Evolutionary conservation across 176 grass and related monocot genomes (phyloP).

Genomic region (Musa schizocarpa): DNA sequence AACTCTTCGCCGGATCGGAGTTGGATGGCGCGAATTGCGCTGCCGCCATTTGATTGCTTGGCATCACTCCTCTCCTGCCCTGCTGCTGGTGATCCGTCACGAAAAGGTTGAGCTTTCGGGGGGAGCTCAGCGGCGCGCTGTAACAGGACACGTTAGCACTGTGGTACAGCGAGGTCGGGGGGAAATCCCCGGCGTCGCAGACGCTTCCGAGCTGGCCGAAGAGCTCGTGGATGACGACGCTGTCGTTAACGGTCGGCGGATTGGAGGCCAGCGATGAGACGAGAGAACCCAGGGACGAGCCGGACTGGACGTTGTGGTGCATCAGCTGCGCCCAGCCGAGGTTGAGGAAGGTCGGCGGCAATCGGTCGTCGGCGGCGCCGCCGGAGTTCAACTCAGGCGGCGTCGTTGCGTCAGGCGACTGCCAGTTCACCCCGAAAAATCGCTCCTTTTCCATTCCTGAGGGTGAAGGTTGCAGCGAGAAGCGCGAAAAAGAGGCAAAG

Average conservation of each 20-base stretch:
- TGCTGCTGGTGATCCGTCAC: conserved; percentile 2
- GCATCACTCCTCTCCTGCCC: not conserved
- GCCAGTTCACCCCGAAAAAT: conserved; percentile 19
- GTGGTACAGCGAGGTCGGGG: conserved; percentile 2
- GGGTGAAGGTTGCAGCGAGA: not conserved
- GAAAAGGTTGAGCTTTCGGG: conserved; percentile 14
- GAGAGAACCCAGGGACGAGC: conserved; percentile 48
- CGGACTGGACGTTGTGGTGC: conserved; percentile 21
- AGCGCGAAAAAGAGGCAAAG: not conserved
- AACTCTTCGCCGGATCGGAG: not conserved
- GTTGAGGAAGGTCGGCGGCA: conserved; percentile 15
- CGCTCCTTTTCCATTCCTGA: conserved; percentile 28
- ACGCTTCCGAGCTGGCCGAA: conserved; percentile 57
- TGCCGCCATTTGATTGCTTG: not conserved
- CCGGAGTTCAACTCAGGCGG: not conserved
- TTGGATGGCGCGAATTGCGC: conserved; percentile 6
- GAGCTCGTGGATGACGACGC: conserved; percentile 40
- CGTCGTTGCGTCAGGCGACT: not conserved
- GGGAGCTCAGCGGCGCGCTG: conserved; percentile 53
- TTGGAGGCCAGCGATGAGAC: conserved; percentile 34
- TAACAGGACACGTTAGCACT: conserved; percentile 46
- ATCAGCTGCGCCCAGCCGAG: conserved; percentile 8
- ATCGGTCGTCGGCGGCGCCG: not conserved
- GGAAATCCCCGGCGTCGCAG: conserved; percentile 26
- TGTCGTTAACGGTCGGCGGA: conserved; percentile 10